Evolutionary conservation across 2,329 filamentous ascomycete species (phyloP), one percentile per base, ranked within the genome.

Genomic region (Ophiostoma himal-ulmi): DNA sequence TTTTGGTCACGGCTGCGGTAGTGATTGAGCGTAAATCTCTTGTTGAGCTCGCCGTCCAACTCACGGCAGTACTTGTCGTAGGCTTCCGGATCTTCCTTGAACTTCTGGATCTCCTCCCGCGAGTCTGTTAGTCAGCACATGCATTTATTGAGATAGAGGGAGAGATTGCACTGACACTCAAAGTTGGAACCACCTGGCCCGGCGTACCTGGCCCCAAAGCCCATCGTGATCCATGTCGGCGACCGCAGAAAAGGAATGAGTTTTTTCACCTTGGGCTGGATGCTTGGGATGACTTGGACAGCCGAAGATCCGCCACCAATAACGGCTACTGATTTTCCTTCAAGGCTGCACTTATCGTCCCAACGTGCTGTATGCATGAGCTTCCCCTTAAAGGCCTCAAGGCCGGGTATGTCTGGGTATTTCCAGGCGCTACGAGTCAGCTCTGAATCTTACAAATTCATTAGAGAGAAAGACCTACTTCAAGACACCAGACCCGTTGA

Each of bases 161-260:
- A 34, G 14, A 8, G 5, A 8, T 34, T 20, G 14, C 11, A 64
- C 52, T 83, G 84, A 52, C 86, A 83, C 73, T 84, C 78, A 60
- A 70, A 72, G n/a, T 70, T 72, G 30, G 64, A 52, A 3, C 71
- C 71, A 1, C 39, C 71, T 0, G 71, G 71, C 6, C 69, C 71
- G 8, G 71, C 69, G 5, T 71, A 68, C 70, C 84, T 79, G 48
- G 84, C 81, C 0, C 84, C 85, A 77, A 88, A 89, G 0, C 86
- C 85, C 2, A 85, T 83, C 0, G 88, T 86, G 36, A 91, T 86
- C 89, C 89, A 92, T 5, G 54, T 44, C 5, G 71, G 66, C 8
- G 67, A 68, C 20, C 72, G 71, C 10, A 74, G n/a, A 30, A 73
- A 73, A 3, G 69, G 17, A 6, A 67, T 68, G 5, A 74, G 30